Evolutionary conservation across 768 basidiomycete genomes (phyloP).

Genomic region (Agrocybe praecox): DNA sequence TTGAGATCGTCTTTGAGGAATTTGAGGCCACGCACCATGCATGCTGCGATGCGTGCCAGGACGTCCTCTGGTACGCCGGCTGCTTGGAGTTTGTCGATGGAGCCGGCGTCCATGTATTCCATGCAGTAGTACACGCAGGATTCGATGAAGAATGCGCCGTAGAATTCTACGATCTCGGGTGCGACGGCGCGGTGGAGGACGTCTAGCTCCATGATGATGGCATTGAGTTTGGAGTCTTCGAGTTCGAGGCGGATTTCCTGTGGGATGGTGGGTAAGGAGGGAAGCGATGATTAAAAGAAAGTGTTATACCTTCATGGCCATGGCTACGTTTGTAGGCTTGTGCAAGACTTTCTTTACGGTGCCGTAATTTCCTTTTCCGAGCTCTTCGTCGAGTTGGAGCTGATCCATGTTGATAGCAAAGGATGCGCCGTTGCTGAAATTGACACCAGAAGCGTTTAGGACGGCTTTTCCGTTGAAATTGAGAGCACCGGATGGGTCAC

Average conservation of each 20-base stretch:
- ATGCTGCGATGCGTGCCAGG: slow-evolving; percentile 76
- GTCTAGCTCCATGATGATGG: slow-evolving; percentile 98
- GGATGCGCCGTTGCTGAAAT: slow-evolving; percentile 87
- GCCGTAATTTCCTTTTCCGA: slow-evolving; percentile 96
- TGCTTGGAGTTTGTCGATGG: slow-evolving; percentile 77
- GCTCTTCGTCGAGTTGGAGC: slow-evolving; percentile 87
- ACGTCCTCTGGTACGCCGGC: slow-evolving; percentile 77
- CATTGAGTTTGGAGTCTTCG: slow-evolving; percentile 90
- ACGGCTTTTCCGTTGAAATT: slow-evolving; percentile 95
- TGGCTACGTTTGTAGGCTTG: slow-evolving; percentile 90
- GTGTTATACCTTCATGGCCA: slow-evolving; percentile 94
- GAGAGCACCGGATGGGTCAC: slow-evolving; percentile 95
- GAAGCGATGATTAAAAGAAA: slow-evolving; percentile 5
- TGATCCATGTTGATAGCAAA: slow-evolving; percentile 96
- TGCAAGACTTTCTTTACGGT: slow-evolving; percentile 96
- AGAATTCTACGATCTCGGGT: slow-evolving; percentile 96
- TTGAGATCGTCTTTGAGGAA: slow-evolving; percentile 96
- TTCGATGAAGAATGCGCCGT: slow-evolving; percentile 99
- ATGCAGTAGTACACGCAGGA: slow-evolving; percentile 99
- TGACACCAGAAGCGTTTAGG: slow-evolving; percentile 81
- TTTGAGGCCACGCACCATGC: slow-evolving; percentile 87
- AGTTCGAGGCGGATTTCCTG: slow-evolving; percentile 98
- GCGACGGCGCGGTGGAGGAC: slow-evolving; percentile 92
- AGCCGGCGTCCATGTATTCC: slow-evolving; percentile 99
- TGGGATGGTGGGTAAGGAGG: background rate